phyloP scores from a whole-genome alignment of 768 basidiomycete genomes.

The Roridomyces roridus region DNA sequence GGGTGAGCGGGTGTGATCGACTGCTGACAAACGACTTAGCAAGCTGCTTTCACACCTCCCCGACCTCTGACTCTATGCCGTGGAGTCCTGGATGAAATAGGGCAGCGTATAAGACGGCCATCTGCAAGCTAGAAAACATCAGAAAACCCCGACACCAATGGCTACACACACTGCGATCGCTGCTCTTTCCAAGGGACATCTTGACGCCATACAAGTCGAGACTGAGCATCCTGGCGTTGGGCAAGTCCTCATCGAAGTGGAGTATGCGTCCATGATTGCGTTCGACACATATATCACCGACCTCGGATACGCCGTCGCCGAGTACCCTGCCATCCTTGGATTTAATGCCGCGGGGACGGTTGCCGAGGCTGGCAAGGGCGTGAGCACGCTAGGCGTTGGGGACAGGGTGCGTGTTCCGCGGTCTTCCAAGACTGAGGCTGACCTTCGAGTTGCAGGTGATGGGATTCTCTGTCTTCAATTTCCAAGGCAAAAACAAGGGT shows the following conservation, averaged over 20 bases:
- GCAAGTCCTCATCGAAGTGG: conserved; percentile 49
- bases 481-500: conserved; percentile 21
- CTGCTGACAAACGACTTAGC: no score
- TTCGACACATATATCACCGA: conserved; percentile 48
- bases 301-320: conserved; percentile 33
- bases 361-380: conserved; percentile 39
- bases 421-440: not conserved
- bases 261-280: conserved; percentile 45
- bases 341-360: conserved; percentile 46
- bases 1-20: no score
- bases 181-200: conserved; percentile 37
- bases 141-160: no score
- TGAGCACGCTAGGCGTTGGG: conserved; percentile 41
- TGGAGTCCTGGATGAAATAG: no score
- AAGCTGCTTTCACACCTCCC: no score
- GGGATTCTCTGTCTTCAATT: conserved; percentile 14
- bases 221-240: conserved; percentile 40
- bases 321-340: conserved; percentile 45
- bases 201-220: conserved; percentile 42
- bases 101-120: no score
- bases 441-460: conserved; percentile 23
- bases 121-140: no score
- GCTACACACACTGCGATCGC: conserved; percentile 51
- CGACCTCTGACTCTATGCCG: no score
- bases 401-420: conserved; percentile 38